A percentile compares a stretch with the other conserved stretches of the same genome.
Conservation (phyloP, 2,329 filamentous ascomycete species). For the Ascosphaera aggregata region DNA sequence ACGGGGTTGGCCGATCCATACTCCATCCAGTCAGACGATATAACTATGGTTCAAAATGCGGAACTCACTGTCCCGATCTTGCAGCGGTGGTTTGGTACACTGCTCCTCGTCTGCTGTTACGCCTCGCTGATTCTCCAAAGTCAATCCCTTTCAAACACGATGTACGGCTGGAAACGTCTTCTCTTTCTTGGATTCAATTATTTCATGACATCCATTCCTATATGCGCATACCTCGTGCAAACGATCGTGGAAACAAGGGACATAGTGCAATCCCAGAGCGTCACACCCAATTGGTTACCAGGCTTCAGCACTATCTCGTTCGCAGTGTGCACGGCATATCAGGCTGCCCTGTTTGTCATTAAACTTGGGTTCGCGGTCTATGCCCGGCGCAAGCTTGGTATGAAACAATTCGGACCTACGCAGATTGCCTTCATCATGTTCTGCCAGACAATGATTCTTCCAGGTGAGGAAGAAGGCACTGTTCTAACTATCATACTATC, state of each 20-base stretch:
- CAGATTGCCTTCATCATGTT: constrained; percentile 45
- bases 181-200: constrained; percentile 25
- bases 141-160: constrained; percentile 34
- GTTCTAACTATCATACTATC: no score
- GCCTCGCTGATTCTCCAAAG: constrained; percentile 38
- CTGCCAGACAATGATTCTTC: constrained; percentile 41
- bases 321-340: constrained; percentile 35
- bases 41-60: constrained; percentile 20
- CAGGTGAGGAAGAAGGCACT: no score
- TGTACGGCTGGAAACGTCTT: constrained; percentile 19
- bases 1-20: constrained; percentile 40
- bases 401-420: constrained; percentile 39
- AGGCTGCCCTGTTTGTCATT: constrained; percentile 35
- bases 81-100: constrained; percentile 24
- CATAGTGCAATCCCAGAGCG: constrained; percentile 13
- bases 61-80: constrained; percentile 26
- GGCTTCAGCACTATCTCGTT: constrained; percentile 26
- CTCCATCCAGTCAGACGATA: constrained; percentile 32
- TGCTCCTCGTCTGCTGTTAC: constrained; percentile 33
- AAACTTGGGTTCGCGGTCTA: constrained; percentile 37
- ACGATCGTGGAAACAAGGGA: constrained; percentile 24
- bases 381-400: constrained; percentile 30
- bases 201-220: constrained; percentile 25
- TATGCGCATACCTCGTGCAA: constrained; percentile 30
- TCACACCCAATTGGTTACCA: constrained; percentile 17